A percentile compares a stretch with the other conserved stretches of the same genome.
These are phyloP conservation scores for Gracilaria domingensis DNA, from an alignment of 23 red algal species.

Conservation along the genomic window DNA sequence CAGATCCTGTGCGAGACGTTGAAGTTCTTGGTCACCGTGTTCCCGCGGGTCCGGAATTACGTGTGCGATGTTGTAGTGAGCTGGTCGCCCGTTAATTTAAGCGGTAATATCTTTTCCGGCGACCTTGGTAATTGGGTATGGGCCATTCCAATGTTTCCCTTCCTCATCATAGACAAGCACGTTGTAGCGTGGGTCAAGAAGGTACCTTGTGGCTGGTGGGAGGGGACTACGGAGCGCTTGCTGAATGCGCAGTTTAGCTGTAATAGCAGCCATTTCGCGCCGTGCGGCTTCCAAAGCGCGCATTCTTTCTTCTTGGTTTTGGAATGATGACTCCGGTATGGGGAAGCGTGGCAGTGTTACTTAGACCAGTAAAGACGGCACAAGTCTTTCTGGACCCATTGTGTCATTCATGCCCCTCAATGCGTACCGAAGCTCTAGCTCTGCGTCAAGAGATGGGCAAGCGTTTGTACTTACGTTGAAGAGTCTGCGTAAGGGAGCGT, in stretches of 20 bases:
- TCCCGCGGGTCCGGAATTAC: background rate
- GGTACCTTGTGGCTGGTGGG: background rate
- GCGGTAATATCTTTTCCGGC: background rate
- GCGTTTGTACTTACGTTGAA: background rate
- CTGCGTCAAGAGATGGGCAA: background rate
- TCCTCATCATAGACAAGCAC: background rate
- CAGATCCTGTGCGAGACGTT: background rate
- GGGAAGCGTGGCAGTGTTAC: conserved; percentile 18
- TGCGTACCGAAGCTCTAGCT: background rate
- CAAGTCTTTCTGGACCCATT: conserved; percentile 34
- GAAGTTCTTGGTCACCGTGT: background rate
- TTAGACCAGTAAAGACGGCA: conserved; percentile 50
- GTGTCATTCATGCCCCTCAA: conserved; percentile 54
- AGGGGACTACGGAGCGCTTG: background rate
- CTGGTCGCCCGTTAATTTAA: background rate
- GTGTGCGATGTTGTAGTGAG: conserved; percentile 32
- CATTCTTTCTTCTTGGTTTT: conserved; percentile 9
- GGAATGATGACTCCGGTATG: background rate
- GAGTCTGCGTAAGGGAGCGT: background rate
- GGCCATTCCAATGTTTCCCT: background rate
- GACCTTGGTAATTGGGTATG: background rate
- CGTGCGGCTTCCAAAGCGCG: conserved; percentile 17
- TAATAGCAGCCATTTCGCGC: background rate
- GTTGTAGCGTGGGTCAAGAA: background rate
- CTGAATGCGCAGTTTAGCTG: conserved; percentile 5